These are phyloP conservation scores for Tetracladium setigerum DNA, from an alignment of 495 filamentous ascomycete genomes.

Conservation along the genomic window DNA sequence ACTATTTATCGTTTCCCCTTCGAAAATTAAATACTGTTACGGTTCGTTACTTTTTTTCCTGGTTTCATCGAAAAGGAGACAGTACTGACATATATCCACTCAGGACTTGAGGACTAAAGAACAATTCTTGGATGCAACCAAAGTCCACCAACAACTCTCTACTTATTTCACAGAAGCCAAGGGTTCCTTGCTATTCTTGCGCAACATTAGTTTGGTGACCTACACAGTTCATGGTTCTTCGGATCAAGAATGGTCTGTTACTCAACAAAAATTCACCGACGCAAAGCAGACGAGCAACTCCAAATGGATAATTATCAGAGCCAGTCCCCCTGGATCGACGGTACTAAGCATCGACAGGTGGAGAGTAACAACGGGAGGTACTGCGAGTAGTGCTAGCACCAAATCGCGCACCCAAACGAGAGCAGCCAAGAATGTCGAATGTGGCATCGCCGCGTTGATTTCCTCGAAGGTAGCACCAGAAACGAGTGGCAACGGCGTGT, in stretches of 20 bases:
- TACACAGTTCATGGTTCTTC: no score
- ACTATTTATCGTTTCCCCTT: slow-evolving; percentile 37
- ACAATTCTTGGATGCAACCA: slow-evolving; percentile 2
- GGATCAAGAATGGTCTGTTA: slow-evolving; percentile 14
- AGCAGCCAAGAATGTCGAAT: slow-evolving; percentile 26
- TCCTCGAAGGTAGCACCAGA: neutral
- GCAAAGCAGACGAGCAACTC: slow-evolving; percentile 8
- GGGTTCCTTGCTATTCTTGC: slow-evolving; percentile 26
- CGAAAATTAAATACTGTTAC: neutral
- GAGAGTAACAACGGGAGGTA: slow-evolving; percentile 18
- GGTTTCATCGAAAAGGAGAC: no score
- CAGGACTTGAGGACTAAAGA: slow-evolving; percentile 14
- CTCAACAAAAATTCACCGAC: slow-evolving; percentile 2
- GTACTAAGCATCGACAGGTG: slow-evolving; percentile 16
- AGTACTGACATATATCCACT: no score
- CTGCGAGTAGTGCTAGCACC: slow-evolving; percentile 5
- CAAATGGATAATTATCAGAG: slow-evolving; percentile 4
- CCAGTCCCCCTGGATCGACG: neutral
- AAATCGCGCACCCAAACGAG: slow-evolving; percentile 14
- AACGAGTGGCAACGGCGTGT: no score
- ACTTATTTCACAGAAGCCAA: slow-evolving; percentile 26
- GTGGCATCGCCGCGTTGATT: slow-evolving; percentile 28
- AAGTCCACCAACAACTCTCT: slow-evolving; percentile 8
- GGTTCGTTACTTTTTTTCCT: no score
- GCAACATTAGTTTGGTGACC: no score